These are phyloP conservation scores for Chaetomiaceae sp. DNA, from an alignment of 2,329 filamentous ascomycete genomes.

Conservation along the genomic window DNA sequence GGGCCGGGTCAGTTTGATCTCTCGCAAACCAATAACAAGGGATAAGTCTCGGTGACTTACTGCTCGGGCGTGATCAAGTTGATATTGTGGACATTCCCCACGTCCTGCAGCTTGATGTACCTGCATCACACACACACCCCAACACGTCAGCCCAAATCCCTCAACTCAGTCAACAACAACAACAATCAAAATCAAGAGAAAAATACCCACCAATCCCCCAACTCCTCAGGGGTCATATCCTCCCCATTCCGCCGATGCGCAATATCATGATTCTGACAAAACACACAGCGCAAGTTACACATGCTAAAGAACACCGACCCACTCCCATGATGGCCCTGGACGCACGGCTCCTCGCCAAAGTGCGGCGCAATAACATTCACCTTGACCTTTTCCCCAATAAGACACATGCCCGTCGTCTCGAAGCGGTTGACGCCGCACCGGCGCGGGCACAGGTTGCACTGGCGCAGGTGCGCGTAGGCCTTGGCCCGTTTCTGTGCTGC, in stretches of 20 bases:
- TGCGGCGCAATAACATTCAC: constrained; percentile 83
- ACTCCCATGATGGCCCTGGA: constrained; percentile 76
- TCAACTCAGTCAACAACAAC: too few relatives aligned
- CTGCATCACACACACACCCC: too few relatives aligned
- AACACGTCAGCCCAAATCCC: too few relatives aligned
- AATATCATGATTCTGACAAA: constrained; percentile 81
- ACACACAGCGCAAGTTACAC: constrained; percentile 68
- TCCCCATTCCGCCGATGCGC: constrained; percentile 76
- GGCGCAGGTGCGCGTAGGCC: constrained; percentile 68
- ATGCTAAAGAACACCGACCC: constrained; percentile 70
- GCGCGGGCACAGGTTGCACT: constrained; percentile 78
- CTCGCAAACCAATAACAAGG: neutral
- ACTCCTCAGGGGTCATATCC: constrained; percentile 70
- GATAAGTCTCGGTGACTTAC: constrained; percentile 10
- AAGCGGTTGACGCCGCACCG: constrained; percentile 77
- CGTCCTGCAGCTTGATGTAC: constrained; percentile 76
- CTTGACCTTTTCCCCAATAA: constrained; percentile 71
- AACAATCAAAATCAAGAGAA: too few relatives aligned
- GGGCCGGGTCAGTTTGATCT: neutral
- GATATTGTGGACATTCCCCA: constrained; percentile 83
- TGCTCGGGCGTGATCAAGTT: constrained; percentile 85
- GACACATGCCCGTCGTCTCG: constrained; percentile 70
- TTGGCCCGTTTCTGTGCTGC: constrained; percentile 67
- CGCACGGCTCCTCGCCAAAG: constrained; percentile 79
- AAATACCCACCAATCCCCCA: constrained; percentile 48